These are phyloP conservation scores for Penicillium carneum DNA, from an alignment of 2,329 filamentous ascomycete species.

Conservation along the genomic window DNA sequence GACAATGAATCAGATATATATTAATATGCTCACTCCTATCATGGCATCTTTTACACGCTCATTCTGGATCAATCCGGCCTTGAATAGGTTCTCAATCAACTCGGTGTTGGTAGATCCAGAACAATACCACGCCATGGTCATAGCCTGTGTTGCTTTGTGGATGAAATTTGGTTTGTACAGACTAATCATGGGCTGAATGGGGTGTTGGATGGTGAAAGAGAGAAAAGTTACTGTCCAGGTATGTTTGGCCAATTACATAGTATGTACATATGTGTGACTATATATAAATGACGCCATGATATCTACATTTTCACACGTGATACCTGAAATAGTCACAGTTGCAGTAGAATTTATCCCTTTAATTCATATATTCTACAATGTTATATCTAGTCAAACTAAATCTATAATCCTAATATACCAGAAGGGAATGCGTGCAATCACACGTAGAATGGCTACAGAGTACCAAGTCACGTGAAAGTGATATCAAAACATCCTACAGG, in stretches of 20 bases:
- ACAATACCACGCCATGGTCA: constrained; percentile 86
- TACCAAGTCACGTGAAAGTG: background rate
- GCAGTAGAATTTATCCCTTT: background rate
- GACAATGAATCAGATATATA: background rate
- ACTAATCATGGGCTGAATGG: background rate
- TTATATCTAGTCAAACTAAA: background rate
- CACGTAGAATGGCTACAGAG: too few relatives aligned
- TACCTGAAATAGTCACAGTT: background rate
- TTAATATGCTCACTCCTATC: constrained; percentile 62
- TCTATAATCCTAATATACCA: background rate
- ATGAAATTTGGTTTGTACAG: background rate
- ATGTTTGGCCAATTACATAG: constrained; percentile 8
- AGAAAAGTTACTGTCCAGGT: too few relatives aligned
- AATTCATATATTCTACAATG: background rate
- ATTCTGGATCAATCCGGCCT: constrained; percentile 75
- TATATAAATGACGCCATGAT: constrained; percentile 17
- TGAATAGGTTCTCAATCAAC: constrained; percentile 79
- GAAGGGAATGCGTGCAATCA: too few relatives aligned
- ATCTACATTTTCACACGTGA: constrained; percentile 2
- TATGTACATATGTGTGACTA: constrained; percentile 1
- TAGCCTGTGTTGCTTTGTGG: constrained; percentile 18
- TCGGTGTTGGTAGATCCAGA: constrained; percentile 76
- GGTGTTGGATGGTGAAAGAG: background rate
- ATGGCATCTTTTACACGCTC: constrained; percentile 79
- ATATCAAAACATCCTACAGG: background rate